Conservation (phyloP, 1,284 basidiomycete genomes). For the Meripilus lineatus region DNA sequence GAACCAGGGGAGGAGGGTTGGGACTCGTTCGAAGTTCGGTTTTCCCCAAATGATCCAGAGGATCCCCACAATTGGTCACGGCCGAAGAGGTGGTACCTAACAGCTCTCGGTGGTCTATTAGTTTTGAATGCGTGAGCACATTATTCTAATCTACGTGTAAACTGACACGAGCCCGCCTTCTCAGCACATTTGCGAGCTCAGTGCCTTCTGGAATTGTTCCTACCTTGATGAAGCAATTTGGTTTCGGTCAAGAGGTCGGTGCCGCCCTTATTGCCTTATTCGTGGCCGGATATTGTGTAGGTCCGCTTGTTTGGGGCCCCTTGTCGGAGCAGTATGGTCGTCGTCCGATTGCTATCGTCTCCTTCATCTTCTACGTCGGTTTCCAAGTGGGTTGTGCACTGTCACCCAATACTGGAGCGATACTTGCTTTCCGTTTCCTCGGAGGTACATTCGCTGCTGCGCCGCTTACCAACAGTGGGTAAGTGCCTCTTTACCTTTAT, state of each 20-base stretch:
- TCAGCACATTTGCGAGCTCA: slow-evolving; percentile 58
- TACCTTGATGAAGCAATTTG: slow-evolving; percentile 46
- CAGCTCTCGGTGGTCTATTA: slow-evolving; percentile 52
- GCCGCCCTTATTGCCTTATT: slow-evolving; percentile 37
- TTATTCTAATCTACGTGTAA: background rate
- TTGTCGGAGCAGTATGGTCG: slow-evolving; percentile 56
- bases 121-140: slow-evolving; percentile 60
- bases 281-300: slow-evolving; percentile 42
- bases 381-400: slow-evolving; percentile 29
- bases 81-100: slow-evolving; percentile 60
- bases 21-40: slow-evolving; percentile 36
- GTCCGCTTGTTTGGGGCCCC: slow-evolving; percentile 63
- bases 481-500: slow-evolving; percentile 11
- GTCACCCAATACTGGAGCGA: slow-evolving; percentile 24
- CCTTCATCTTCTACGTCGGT: slow-evolving; percentile 23
- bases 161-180: slow-evolving; percentile 8
- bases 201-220: slow-evolving; percentile 46
- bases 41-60: slow-evolving; percentile 33
- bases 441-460: slow-evolving; percentile 27
- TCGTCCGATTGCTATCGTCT: slow-evolving; percentile 60
- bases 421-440: slow-evolving; percentile 28
- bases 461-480: slow-evolving; percentile 28
- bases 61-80: slow-evolving; percentile 59
- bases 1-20: slow-evolving; percentile 23
- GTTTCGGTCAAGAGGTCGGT: slow-evolving; percentile 47